Evolutionary conservation across 2,329 filamentous ascomycete species (phyloP).

Genomic region (Alternaria metachromatica): DNA sequence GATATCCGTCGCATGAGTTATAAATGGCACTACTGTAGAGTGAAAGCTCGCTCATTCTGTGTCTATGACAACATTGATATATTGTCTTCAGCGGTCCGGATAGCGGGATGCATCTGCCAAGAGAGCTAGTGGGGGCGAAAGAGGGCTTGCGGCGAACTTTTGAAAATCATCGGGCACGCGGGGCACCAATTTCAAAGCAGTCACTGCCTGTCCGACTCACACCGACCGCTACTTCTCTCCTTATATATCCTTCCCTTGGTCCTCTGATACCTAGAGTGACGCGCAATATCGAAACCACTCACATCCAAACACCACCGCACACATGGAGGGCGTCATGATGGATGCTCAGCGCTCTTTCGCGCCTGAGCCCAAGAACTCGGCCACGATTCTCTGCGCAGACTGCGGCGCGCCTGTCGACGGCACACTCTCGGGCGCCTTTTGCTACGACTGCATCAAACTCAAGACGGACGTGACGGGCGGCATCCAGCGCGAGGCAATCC

Average conservation of each 20-base stretch:
- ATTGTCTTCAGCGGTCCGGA: no score
- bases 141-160: slow-evolving; percentile 27
- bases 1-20: no score
- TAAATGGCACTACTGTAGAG: neutral
- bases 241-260: neutral
- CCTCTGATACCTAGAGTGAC: neutral
- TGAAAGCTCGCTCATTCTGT: neutral
- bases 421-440: slow-evolving; percentile 83
- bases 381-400: slow-evolving; percentile 95
- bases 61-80: no score
- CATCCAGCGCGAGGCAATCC: slow-evolving; percentile 85
- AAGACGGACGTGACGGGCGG: slow-evolving; percentile 92
- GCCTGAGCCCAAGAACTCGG: slow-evolving; percentile 51
- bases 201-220: slow-evolving; percentile 25
- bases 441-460: slow-evolving; percentile 94
- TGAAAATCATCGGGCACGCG: slow-evolving; percentile 12
- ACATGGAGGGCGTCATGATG: slow-evolving; percentile 47
- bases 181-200: slow-evolving; percentile 42
- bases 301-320: slow-evolving; percentile 3
- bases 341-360: slow-evolving; percentile 50
- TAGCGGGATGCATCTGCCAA: neutral
- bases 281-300: neutral
- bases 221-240: neutral
- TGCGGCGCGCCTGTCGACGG: slow-evolving; percentile 96
- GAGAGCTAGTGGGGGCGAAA: neutral